A percentile compares a stretch with the other conserved stretches of the same genome.
phyloP scores from a whole-genome alignment of 352 stramenopile genomes.

The Peronosclerospora sorghi region DNA sequence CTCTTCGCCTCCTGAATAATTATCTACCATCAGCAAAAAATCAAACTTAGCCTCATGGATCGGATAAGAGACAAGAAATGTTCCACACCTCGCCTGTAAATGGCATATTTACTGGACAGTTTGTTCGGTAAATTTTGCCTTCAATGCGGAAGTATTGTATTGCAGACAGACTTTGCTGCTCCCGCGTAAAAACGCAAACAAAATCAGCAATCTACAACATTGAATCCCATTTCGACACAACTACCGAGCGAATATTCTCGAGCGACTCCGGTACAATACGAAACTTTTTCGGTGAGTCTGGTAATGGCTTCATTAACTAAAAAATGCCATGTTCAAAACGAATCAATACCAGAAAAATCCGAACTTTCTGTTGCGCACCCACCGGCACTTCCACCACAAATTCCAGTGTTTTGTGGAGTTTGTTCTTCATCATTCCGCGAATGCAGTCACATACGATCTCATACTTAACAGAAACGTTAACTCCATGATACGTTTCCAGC shows the following conservation, averaged over 20 bases:
- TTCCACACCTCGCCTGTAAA: constrained; percentile 78
- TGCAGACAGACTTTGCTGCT: constrained; percentile 37
- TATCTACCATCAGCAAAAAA: constrained; percentile 27
- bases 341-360: too few species aligned
- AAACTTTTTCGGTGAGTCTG: constrained; percentile 63
- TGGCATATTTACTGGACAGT: constrained; percentile 83
- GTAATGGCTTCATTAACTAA: constrained; percentile 44
- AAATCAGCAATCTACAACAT: background rate
- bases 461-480: constrained; percentile 88
- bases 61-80: background rate
- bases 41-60: background rate
- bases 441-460: constrained; percentile 77
- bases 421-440: constrained; percentile 83
- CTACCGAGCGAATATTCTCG: constrained; percentile 64
- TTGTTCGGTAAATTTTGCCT: constrained; percentile 77
- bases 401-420: constrained; percentile 74
- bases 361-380: constrained; percentile 1
- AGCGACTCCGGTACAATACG: constrained; percentile 74
- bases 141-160: constrained; percentile 75
- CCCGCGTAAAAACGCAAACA: background rate
- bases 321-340: background rate
- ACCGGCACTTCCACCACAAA: constrained; percentile 88
- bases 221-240: background rate
- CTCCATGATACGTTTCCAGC: constrained; percentile 88
- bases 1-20: constrained; percentile 64